These are phyloP conservation scores for Dryadomyces quercivorus DNA, from an alignment of 2,329 filamentous ascomycete genomes.

Conservation along the genomic window DNA sequence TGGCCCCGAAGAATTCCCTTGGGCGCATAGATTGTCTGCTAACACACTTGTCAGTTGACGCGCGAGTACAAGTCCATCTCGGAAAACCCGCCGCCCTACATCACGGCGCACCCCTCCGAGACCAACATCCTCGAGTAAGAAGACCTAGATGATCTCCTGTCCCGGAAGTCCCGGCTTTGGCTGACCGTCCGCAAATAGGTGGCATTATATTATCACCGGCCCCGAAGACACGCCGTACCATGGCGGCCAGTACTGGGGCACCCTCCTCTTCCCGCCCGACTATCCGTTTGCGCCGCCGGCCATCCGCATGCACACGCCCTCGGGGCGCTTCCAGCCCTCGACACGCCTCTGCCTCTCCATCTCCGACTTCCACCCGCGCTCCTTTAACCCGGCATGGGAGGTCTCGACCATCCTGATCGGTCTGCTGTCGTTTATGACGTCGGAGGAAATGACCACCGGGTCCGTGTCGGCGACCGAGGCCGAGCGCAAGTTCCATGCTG, in stretches of 20 bases:
- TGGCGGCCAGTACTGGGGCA: conserved; percentile 96
- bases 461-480: conserved; percentile 64
- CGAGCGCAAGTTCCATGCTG: conserved; percentile 68
- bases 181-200: conserved; percentile 33
- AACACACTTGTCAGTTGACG: conserved; percentile 32
- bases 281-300: conserved; percentile 96
- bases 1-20: conserved; percentile 1
- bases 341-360: conserved; percentile 90
- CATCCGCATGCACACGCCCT: conserved; percentile 98
- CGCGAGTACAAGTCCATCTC: conserved; percentile 51
- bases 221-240: conserved; percentile 91
- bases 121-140: conserved; percentile 89
- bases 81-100: conserved; percentile 76
- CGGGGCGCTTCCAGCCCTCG: conserved; percentile 86
- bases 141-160: conserved; percentile 20
- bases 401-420: conserved; percentile 94
- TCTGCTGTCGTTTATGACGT: conserved; percentile 93
- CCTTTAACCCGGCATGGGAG: conserved; percentile 97
- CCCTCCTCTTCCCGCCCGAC: conserved; percentile 85
- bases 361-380: conserved; percentile 94
- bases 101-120: conserved; percentile 79
- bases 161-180: background rate
- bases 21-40: background rate
- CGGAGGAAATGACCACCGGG: conserved; percentile 96
- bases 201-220: conserved; percentile 93